These are phyloP conservation scores for Glycyrrhiza uralensis DNA, from an alignment of 306 rosid species.

Conservation along the genomic window DNA sequence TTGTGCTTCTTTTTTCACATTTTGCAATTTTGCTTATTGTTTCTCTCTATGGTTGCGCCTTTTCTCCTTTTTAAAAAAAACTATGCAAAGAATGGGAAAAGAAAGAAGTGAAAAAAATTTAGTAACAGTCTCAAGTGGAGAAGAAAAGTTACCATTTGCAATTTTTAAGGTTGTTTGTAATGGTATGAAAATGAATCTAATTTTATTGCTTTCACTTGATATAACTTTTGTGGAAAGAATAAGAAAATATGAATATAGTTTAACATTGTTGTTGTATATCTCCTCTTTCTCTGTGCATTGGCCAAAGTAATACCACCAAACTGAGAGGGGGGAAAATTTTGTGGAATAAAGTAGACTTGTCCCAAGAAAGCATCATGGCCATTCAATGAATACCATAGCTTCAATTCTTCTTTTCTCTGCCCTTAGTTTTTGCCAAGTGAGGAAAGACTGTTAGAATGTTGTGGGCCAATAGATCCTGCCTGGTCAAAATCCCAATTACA, in stretches of 20 bases:
- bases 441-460: slow-evolving; percentile 74
- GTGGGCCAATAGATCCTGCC: slow-evolving; percentile 70
- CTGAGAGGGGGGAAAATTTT: not conserved
- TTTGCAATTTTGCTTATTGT: too few relatives aligned
- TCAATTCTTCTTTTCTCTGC: slow-evolving; percentile 48
- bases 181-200: not conserved
- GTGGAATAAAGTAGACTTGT: slow-evolving; percentile 19
- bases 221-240: slow-evolving; percentile 31
- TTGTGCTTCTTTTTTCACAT: too few relatives aligned
- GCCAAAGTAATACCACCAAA: slow-evolving; percentile 35
- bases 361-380: slow-evolving; percentile 27
- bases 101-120: not conserved
- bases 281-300: slow-evolving; percentile 28
- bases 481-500: slow-evolving; percentile 66
- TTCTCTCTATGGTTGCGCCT: too few relatives aligned
- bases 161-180: not conserved
- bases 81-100: too few relatives aligned
- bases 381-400: slow-evolving; percentile 8
- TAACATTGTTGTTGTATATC: slow-evolving; percentile 30
- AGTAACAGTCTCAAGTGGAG: not conserved
- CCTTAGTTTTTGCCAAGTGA: slow-evolving; percentile 47
- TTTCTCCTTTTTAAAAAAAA: too few relatives aligned
- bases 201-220: not conserved
- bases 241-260: slow-evolving; percentile 33
- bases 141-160: not conserved